These are phyloP conservation scores for Aspergillus udagawae DNA, from an alignment of 2,329 filamentous ascomycete genomes.

Conservation along the genomic window DNA sequence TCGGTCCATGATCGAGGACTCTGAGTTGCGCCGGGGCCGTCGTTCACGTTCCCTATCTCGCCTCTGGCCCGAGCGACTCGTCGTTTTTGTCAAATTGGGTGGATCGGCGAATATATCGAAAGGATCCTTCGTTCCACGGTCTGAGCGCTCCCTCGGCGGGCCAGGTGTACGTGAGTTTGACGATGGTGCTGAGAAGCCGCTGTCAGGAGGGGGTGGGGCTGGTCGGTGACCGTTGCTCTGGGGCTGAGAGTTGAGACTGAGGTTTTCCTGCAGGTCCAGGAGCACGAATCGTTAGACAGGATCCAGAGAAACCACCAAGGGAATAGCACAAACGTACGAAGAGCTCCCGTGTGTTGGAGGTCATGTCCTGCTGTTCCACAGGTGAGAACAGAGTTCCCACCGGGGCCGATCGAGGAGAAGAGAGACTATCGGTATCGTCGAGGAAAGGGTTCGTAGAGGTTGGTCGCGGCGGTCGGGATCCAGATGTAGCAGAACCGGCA, in stretches of 20 bases:
- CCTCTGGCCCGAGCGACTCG: conserved; percentile 24
- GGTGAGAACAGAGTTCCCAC: conserved; percentile 28
- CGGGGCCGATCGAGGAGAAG: conserved; percentile 35
- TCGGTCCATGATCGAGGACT: conserved; percentile 57
- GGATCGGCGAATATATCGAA: conserved; percentile 50
- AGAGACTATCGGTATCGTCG: conserved; percentile 40
- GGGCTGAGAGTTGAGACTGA: conserved; percentile 31
- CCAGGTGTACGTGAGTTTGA: conserved; percentile 24
- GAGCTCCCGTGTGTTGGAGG: conserved; percentile 52
- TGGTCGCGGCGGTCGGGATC: conserved; percentile 42
- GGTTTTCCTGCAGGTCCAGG: conserved; percentile 31
- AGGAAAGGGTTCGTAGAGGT: conserved; percentile 62
- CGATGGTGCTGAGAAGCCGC: conserved; percentile 22
- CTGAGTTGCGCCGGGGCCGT: conserved; percentile 58
- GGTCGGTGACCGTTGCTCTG: conserved; percentile 37
- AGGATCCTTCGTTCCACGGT: conserved; percentile 27
- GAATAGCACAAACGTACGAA: conserved; percentile 50
- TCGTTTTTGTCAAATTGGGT: conserved; percentile 21
- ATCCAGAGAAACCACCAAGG: neutral
- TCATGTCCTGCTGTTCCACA: conserved; percentile 36
- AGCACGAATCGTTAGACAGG: conserved; percentile 3
- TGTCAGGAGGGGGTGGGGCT: conserved; percentile 33
- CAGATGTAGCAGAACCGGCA: conserved; percentile 25
- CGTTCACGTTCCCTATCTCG: conserved; percentile 34
- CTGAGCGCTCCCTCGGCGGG: conserved; percentile 20